A percentile compares a stretch with the other conserved stretches of the same genome.
phyloP scores from a whole-genome alignment of 768 basidiomycete species.

The Boletus edulis region DNA sequence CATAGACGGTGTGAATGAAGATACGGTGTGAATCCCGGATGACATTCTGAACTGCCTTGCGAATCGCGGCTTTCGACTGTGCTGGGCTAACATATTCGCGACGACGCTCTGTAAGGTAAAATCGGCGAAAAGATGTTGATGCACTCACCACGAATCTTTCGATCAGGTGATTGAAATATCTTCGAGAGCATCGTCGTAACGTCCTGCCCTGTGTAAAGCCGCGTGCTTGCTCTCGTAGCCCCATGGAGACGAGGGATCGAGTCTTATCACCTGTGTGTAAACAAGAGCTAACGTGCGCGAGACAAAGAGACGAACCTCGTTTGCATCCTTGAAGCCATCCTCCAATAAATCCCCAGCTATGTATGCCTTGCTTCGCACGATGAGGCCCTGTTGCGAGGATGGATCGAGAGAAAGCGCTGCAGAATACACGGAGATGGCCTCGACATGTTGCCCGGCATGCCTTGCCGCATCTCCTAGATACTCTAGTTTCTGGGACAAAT shows the following conservation, averaged over 20 bases:
- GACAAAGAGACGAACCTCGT: not conserved
- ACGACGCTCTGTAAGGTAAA: not conserved
- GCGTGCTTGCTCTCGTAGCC: not conserved
- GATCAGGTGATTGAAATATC: not conserved
- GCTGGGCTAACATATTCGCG: not conserved
- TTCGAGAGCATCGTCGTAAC: not conserved
- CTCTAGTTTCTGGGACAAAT: not conserved
- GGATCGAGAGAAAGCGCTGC: not conserved
- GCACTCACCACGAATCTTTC: not conserved
- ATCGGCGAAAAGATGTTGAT: not conserved
- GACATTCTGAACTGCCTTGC: not conserved
- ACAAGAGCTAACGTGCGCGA: not conserved
- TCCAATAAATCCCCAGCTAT: not conserved
- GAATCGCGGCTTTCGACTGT: not conserved
- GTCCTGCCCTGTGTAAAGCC: not conserved
- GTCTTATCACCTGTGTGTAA: not conserved
- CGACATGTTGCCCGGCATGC: not conserved
- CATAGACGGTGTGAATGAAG: not conserved
- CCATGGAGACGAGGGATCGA: not conserved
- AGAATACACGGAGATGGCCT: not conserved
- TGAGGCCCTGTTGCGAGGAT: not conserved
- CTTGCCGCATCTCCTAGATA: not conserved
- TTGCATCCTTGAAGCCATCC: not conserved
- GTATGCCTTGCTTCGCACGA: not conserved
- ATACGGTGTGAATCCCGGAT: not conserved